Evolutionary conservation across 1,284 basidiomycete species (phyloP), one percentile per base, ranked within the genome.

Genomic region (Sutorius eximius): DNA sequence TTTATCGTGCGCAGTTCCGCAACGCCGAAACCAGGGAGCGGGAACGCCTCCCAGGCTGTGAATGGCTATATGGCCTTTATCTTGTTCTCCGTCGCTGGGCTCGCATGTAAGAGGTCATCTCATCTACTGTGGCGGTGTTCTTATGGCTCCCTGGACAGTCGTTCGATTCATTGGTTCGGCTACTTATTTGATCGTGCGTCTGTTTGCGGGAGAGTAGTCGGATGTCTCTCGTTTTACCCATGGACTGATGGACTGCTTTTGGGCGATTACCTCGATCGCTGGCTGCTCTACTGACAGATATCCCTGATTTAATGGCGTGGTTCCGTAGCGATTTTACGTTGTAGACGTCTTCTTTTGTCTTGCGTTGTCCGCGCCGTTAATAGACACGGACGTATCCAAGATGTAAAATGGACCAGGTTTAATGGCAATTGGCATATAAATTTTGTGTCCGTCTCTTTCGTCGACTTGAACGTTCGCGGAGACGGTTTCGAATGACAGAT

Each of bases 51-150:
- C 27, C 71, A 69, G 1, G 77, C 81, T 20, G 87, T 89, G 7
- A 83, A 82, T 60, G 88, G 87, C 0, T 93, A 93, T 69, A 89
- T 93, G 86, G 79, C 84, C 12, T 91, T 91, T 70, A 77, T 93
- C 55, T 71, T 93, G 51, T 91, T 84, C 71, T 92, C 91, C 3
- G 92, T 96, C 40, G 91, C 91, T 3, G 88, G 89, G 15, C 81
- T 96, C 44, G 91, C 91, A 16, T 78, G 91, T 93, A 66, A 72
- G 90, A 82, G 7, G 12, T 42, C 15, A 33, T 33, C 2, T 44
- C 33, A 15, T 50, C 32, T 12, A 18, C 2, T 4, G 15, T 18
- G 49, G 22, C 8, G 22, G 5, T 45, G 49, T n/a, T 16, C n/a
- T 57, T 3, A 53, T 16, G 12, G 5, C 24, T 40, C 47, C 9